Evolutionary conservation across 306 rosid genomes (phyloP).

Genomic region (Malus orientalis): DNA sequence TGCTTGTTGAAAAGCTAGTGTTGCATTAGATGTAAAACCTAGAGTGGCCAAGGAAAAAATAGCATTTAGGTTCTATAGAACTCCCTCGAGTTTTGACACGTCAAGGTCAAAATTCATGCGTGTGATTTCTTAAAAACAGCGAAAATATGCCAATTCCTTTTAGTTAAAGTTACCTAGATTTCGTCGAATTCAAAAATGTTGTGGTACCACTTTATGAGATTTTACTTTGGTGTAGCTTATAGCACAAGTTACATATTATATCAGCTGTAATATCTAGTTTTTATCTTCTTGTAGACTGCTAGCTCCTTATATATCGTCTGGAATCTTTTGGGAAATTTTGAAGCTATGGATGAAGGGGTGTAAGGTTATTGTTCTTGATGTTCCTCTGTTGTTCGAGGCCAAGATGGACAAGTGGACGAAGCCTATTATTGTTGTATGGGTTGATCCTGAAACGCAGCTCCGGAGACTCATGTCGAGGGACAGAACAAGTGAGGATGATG

Average conservation of each 20-base stretch:
- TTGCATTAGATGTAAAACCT: neutral
- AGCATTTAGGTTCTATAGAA: neutral
- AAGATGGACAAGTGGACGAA: conserved; percentile 80
- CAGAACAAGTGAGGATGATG: conserved; percentile 50
- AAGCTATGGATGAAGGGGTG: conserved; percentile 76
- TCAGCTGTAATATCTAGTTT: conserved; percentile 9
- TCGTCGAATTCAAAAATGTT: neutral
- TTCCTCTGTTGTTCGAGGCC: conserved; percentile 80
- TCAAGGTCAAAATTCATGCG: neutral
- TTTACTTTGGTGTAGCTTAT: neutral
- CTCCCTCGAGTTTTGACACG: neutral
- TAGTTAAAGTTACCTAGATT: neutral
- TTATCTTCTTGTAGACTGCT: conserved; percentile 45
- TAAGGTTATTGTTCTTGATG: conserved; percentile 73
- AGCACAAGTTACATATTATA: neutral
- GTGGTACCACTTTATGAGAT: neutral
- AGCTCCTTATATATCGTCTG: conserved; percentile 73
- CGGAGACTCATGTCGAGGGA: conserved; percentile 60
- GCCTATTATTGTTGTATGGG: conserved; percentile 79
- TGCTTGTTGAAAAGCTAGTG: neutral
- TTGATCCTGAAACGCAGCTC: conserved; percentile 73
- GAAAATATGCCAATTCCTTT: neutral
- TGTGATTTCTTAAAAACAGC: neutral
- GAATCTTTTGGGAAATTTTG: conserved; percentile 63
- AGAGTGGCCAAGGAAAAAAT: neutral